Evolutionary conservation across 305 asterid species (phyloP).

Genomic region (Solanum chacoense): DNA sequence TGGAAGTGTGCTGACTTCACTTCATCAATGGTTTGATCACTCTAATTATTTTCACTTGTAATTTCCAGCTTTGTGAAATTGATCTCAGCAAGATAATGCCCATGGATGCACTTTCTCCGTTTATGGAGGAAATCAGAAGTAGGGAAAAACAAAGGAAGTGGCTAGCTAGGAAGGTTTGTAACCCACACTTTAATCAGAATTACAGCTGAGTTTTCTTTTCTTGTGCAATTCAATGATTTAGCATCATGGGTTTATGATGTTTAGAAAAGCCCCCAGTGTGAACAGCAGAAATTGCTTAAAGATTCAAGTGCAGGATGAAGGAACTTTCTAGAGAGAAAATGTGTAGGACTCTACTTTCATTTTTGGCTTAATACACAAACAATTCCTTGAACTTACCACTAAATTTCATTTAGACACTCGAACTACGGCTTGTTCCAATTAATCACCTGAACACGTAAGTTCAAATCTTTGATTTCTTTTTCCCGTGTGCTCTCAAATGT

Average conservation of each 20-base stretch:
- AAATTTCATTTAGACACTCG: background rate
- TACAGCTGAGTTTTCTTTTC: conserved; percentile 1
- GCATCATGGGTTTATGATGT: background rate
- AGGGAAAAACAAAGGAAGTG: conserved; percentile 84
- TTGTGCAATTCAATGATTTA: background rate
- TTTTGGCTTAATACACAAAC: background rate
- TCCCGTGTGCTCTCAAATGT: background rate
- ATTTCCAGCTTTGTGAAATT: conserved; percentile 82
- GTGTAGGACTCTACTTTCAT: background rate
- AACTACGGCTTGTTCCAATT: background rate
- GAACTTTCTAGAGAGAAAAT: background rate
- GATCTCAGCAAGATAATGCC: conserved; percentile 52
- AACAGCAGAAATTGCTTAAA: background rate
- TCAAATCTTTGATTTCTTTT: background rate
- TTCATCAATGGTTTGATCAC: background rate
- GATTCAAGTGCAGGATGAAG: background rate
- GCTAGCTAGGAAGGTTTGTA: conserved; percentile 68
- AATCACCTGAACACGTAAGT: background rate
- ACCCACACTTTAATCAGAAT: background rate
- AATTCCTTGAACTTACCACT: background rate
- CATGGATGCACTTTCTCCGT: conserved; percentile 71
- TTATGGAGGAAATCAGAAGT: conserved; percentile 79
- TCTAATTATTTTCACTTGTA: conserved; percentile 7
- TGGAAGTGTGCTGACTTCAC: background rate
- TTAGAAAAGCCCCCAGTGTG: background rate